A percentile compares a stretch with the other conserved stretches of the same genome.
phyloP scores from a whole-genome alignment of 768 basidiomycete species.

The Leccinum subgranulosum region DNA sequence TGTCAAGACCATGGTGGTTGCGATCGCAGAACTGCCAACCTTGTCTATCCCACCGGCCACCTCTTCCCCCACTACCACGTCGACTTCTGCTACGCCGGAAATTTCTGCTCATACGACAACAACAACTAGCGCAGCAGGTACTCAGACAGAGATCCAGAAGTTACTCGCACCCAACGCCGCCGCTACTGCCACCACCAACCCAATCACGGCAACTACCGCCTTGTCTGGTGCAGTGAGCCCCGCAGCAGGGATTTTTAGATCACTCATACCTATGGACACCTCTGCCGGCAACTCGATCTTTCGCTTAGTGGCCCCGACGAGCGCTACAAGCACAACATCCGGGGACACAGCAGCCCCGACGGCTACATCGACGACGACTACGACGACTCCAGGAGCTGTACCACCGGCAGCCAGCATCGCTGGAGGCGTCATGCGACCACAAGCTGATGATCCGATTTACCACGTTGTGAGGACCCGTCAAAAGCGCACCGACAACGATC shows the following conservation, averaged over 20 bases:
- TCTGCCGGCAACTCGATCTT: not conserved
- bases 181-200: not conserved
- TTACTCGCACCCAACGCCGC: not conserved
- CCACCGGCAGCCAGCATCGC: not conserved
- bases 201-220: not conserved
- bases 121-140: not conserved
- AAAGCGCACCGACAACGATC: constrained; percentile 10
- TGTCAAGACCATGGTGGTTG: not conserved
- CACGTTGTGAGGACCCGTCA: not conserved
- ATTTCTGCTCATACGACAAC: not conserved
- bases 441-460: not conserved
- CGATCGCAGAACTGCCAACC: not conserved
- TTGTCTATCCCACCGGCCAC: not conserved
- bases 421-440: not conserved
- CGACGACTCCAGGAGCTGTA: not conserved
- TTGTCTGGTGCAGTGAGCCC: not conserved
- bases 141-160: not conserved
- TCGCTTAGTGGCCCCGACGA: not conserved
- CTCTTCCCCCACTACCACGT: not conserved
- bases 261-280: not conserved
- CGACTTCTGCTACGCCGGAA: not conserved
- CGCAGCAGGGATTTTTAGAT: not conserved
- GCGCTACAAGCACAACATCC: not conserved
- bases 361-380: not conserved
- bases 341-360: not conserved